Conservation (phyloP, 192 early-diverging fungal genomes). For the Physocladia obscura region DNA sequence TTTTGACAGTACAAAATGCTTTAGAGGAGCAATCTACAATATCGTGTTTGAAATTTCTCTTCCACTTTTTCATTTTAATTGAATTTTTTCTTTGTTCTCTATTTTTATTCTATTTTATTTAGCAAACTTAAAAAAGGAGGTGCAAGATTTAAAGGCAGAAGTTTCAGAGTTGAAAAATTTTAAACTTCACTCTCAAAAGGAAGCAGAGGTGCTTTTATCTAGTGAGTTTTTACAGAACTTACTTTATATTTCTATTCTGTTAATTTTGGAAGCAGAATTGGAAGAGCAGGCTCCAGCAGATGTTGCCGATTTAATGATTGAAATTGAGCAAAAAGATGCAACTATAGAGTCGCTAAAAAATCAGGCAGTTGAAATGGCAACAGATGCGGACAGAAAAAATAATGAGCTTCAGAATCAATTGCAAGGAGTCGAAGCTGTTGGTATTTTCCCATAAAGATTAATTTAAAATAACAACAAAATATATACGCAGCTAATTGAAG, state of each 20-base stretch:
- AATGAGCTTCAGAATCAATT: slow-evolving; percentile 64
- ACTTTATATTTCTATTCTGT: no score
- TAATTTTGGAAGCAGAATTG: slow-evolving; percentile 13
- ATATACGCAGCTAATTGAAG: slow-evolving; percentile 46
- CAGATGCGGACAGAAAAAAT: slow-evolving; percentile 50
- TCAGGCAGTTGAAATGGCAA: slow-evolving; percentile 51
- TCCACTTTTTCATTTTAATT: background rate
- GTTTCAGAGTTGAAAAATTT: slow-evolving; percentile 25
- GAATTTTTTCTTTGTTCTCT: background rate
- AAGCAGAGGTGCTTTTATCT: slow-evolving; percentile 19
- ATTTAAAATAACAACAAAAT: slow-evolving; percentile 3
- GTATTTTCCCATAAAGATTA: background rate
- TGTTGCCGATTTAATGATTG: slow-evolving; percentile 20
- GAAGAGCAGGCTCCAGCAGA: slow-evolving; percentile 33
- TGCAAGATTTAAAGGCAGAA: slow-evolving; percentile 29
- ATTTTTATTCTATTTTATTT: background rate
- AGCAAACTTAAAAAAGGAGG: slow-evolving; percentile 31
- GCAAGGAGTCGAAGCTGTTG: slow-evolving; percentile 57
- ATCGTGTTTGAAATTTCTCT: slow-evolving; percentile 19
- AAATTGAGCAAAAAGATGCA: slow-evolving; percentile 35
- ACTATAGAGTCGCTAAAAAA: slow-evolving; percentile 32
- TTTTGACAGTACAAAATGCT: slow-evolving; percentile 23
- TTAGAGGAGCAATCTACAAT: slow-evolving; percentile 39
- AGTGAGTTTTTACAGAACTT: no score
- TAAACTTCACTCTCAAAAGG: slow-evolving; percentile 29